phyloP scores from a whole-genome alignment of 2,329 filamentous ascomycete genomes.

The Chaetomiaceae sp. region DNA sequence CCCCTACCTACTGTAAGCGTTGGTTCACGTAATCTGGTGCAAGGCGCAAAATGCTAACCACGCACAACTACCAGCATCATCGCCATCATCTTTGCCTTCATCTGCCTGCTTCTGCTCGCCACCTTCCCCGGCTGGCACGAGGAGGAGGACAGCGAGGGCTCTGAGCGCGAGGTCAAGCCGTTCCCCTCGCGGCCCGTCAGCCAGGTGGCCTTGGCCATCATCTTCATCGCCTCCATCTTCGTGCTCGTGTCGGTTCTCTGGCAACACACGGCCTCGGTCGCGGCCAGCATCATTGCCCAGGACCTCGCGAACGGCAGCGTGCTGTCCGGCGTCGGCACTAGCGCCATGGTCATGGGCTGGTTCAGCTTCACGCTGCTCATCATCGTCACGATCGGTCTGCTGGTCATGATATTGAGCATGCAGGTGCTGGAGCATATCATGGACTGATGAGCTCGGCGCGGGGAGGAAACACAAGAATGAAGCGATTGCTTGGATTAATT shows the following conservation, averaged over 20 bases:
- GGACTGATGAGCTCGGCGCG: conserved; percentile 19
- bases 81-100: conserved; percentile 92
- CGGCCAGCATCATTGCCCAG: conserved; percentile 87
- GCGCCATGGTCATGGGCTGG: conserved; percentile 96
- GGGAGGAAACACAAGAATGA: too few species aligned
- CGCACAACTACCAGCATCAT: conserved; percentile 62
- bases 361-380: conserved; percentile 92
- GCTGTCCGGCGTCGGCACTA: conserved; percentile 80
- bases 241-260: conserved; percentile 71
- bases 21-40: too few species aligned
- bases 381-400: conserved; percentile 86
- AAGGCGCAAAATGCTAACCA: too few species aligned
- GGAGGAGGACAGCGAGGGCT: conserved; percentile 72
- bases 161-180: conserved; percentile 84
- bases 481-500: too few species aligned
- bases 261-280: conserved; percentile 95
- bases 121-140: conserved; percentile 98
- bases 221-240: conserved; percentile 71
- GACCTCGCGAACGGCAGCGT: conserved; percentile 88
- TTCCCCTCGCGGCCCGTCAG: conserved; percentile 90
- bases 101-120: conserved; percentile 89
- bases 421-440: conserved; percentile 62
- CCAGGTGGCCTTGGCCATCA: conserved; percentile 86
- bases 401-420: conserved; percentile 96
- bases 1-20: conserved; percentile 87